phyloP scores from a whole-genome alignment of 495 filamentous ascomycete species.

The Astrocystis sublimbata region DNA sequence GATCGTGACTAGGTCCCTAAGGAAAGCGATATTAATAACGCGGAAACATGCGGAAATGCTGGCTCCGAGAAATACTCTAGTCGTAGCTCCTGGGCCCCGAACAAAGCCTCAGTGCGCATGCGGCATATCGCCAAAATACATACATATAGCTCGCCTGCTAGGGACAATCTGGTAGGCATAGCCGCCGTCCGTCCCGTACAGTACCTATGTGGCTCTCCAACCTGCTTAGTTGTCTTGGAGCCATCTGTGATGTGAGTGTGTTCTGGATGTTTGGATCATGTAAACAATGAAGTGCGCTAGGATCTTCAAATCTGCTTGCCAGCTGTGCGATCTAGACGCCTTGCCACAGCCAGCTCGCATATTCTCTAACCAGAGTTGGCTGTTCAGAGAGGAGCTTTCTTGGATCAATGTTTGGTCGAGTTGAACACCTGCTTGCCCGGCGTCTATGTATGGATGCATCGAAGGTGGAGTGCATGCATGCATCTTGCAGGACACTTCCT shows the following conservation, averaged over 20 bases:
- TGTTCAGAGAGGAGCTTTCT: not conserved
- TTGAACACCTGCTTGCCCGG: not conserved
- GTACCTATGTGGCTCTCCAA: too few relatives aligned
- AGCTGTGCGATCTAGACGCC: not conserved
- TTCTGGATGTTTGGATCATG: not conserved
- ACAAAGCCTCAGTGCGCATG: not conserved
- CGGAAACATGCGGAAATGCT: constrained; percentile 12
- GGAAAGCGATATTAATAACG: not conserved
- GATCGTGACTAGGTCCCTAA: too few relatives aligned
- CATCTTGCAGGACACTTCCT: constrained; percentile 5
- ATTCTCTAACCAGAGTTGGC: not conserved
- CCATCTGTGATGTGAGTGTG: too few relatives aligned
- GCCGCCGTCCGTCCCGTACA: too few relatives aligned
- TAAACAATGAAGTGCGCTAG: not conserved
- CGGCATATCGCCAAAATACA: not conserved
- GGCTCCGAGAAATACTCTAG: constrained; percentile 15
- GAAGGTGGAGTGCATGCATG: constrained; percentile 8
- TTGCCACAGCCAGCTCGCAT: not conserved
- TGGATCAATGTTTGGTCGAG: not conserved
- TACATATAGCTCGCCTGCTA: not conserved
- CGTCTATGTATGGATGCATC: not conserved
- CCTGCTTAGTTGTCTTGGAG: too few relatives aligned
- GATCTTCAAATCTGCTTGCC: not conserved
- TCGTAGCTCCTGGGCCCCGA: not conserved
- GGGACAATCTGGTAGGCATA: too few relatives aligned